These are phyloP conservation scores for Cladosporium velox DNA, from an alignment of 2,329 filamentous ascomycete genomes.

Conservation along the genomic window DNA sequence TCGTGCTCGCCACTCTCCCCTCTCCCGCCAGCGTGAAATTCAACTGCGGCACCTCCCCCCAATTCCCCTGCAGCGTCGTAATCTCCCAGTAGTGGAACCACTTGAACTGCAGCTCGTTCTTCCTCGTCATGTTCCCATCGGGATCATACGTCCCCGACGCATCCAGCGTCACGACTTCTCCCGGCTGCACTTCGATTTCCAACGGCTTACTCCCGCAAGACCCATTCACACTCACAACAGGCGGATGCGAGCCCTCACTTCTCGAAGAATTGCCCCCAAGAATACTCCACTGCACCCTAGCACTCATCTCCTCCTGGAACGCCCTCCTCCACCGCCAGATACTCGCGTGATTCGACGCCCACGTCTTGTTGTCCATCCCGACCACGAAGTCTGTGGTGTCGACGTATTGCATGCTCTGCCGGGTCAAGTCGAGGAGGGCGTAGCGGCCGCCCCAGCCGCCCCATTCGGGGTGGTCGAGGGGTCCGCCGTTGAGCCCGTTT, in stretches of 20 bases:
- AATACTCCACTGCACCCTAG: constrained; percentile 51
- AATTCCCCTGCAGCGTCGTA: constrained; percentile 47
- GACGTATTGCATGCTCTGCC: constrained; percentile 40
- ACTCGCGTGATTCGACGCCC: constrained; percentile 50
- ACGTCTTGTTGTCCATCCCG: constrained; percentile 37
- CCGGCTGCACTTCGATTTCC: constrained; percentile 46
- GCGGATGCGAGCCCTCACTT: constrained; percentile 49
- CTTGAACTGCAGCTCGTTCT: constrained; percentile 43
- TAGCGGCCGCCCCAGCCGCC: constrained; percentile 57
- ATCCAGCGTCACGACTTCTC: constrained; percentile 46
- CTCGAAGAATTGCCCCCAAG: constrained; percentile 25
- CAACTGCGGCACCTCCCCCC: constrained; percentile 45
- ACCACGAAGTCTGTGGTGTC: constrained; percentile 42
- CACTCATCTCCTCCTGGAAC: constrained; percentile 55
- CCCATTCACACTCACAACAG: constrained; percentile 49
- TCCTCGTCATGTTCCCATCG: constrained; percentile 40
- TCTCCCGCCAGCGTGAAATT: constrained; percentile 38
- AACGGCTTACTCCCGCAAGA: constrained; percentile 42
- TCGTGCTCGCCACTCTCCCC: constrained; percentile 30
- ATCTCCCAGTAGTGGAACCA: constrained; percentile 55
- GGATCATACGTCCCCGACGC: constrained; percentile 52
- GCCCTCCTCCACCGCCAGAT: constrained; percentile 58
- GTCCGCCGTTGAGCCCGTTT: constrained; percentile 48
- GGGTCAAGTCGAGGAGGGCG: constrained; percentile 38
- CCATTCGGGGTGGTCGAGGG: constrained; percentile 49